A percentile compares a stretch with the other conserved stretches of the same genome.
Evolutionary conservation across 768 basidiomycete genomes (phyloP).

Genomic region (Terana coerulea): DNA sequence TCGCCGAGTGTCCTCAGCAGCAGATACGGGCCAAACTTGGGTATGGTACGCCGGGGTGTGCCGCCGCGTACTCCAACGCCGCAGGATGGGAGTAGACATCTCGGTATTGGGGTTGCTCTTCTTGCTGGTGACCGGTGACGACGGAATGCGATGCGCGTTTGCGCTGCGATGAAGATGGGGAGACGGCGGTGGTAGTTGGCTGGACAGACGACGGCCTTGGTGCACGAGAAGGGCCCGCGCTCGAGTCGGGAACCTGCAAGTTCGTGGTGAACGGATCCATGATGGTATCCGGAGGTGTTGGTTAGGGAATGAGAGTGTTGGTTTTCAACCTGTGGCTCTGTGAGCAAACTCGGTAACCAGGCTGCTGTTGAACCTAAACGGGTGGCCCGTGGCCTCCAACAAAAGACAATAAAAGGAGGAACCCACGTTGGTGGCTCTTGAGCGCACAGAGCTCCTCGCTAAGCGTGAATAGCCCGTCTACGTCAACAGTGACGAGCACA

Average conservation of each 20-base stretch:
- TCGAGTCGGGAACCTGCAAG: conserved; percentile 45
- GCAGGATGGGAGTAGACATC: conserved; percentile 86
- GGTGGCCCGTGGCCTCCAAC: background rate
- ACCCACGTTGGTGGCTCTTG: background rate
- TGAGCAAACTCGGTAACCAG: conserved; percentile 10
- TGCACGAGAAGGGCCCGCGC: conserved; percentile 42
- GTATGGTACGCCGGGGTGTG: conserved; percentile 85
- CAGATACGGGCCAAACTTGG: conserved; percentile 94
- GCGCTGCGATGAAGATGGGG: conserved; percentile 35
- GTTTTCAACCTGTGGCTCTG: conserved; percentile 7
- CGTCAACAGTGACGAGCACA: conserved; percentile 1
- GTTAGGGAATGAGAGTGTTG: background rate
- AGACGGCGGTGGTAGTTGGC: conserved; percentile 37
- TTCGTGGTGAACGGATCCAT: conserved; percentile 28
- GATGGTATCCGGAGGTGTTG: background rate
- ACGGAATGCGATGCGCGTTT: conserved; percentile 75
- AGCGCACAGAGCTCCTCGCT: background rate
- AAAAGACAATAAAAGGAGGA: background rate
- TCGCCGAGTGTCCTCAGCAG: conserved; percentile 95
- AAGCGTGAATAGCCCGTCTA: background rate
- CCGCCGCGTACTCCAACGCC: conserved; percentile 75
- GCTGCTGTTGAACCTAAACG: conserved; percentile 3
- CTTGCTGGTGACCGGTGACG: conserved; percentile 45
- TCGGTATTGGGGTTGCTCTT: conserved; percentile 48
- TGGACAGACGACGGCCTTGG: conserved; percentile 58